Evolutionary conservation across 2,329 filamentous ascomycete species (phyloP), one percentile per base, ranked within the genome.

Genomic region (Amauroascus niger): DNA sequence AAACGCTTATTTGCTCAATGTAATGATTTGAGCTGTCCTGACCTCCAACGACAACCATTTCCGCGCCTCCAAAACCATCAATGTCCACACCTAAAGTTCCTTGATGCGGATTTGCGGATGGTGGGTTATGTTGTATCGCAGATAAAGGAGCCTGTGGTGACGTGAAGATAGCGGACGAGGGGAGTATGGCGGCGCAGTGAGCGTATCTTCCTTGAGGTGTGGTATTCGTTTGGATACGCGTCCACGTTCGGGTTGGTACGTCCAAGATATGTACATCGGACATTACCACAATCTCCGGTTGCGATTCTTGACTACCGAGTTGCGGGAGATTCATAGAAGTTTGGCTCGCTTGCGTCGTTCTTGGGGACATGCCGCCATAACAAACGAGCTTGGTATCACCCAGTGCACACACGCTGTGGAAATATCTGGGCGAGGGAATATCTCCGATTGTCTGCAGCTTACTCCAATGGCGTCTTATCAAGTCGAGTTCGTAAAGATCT

Each of bases 11-110:
- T 70, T 98, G 89, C 69, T 98, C 91, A 61, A 98, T 98, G 66
- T 98, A 98, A 68, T 95, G 90, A 68, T 98, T 98, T n/a, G 86
- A 85, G 52, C 87, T 93, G 65, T 98, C 93, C 69, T 98, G 93
- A 0, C 93, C 93, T 56, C 93, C 93, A 6, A 97, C 90, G 13
- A 98, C 85, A 5, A 98, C 81, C 91, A 98, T 96, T 68, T 98
- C 91, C 1, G 93, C 88, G 30, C 93, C 93, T 14, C 93, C 93
- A 18, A 82, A 82, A 0, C 93, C 91, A 68, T 98, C 90, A 56
- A 97, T 83, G 58, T 86, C 86, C 55, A 95, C 84, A 2, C 91
- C 91, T 54, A 96, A 83, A 2, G 86, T 81, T 14, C 91, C 91
- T 64, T 93, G 87, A 65, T 96, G 93, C 1, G 88, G 84, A 61